Evolutionary conservation across 495 filamentous ascomycete genomes (phyloP).

Genomic region (Melanomma pulvis-pyrius): DNA sequence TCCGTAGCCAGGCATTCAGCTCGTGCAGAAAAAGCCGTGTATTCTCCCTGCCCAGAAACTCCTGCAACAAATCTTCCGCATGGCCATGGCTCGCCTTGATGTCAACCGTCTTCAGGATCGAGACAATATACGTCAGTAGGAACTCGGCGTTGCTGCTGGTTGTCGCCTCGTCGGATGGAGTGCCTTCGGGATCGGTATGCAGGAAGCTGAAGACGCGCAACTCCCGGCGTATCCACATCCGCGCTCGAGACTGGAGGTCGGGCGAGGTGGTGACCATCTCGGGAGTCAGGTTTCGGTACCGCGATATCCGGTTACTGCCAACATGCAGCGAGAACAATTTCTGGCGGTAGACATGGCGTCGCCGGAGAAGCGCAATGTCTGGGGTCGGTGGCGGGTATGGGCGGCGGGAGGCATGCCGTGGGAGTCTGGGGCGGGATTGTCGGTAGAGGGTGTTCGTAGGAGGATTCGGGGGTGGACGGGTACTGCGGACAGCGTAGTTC

Average conservation of each 20-base stretch:
- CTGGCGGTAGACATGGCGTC: conserved; percentile 75
- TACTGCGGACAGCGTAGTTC: conserved; percentile 53
- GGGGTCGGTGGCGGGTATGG: conserved; percentile 31
- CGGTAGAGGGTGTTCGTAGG: conserved; percentile 6
- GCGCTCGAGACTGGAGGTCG: conserved; percentile 76
- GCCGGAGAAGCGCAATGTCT: conserved; percentile 64
- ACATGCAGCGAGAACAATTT: conserved; percentile 81
- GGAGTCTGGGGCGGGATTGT: too few species aligned
- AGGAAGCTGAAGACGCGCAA: conserved; percentile 80
- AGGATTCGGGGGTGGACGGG: conserved; percentile 43
- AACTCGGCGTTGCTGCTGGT: conserved; percentile 81
- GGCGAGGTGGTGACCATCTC: conserved; percentile 63
- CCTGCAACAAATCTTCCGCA: conserved; percentile 84
- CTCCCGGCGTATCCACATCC: conserved; percentile 85
- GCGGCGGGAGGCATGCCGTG: conserved; percentile 12
- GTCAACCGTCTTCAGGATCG: conserved; percentile 87
- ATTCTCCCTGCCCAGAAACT: conserved; percentile 80
- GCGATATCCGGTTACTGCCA: conserved; percentile 78
- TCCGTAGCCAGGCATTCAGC: conserved; percentile 76
- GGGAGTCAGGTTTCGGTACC: conserved; percentile 76
- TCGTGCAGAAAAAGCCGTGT: conserved; percentile 84
- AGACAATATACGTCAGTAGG: conserved; percentile 83
- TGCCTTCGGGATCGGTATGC: conserved; percentile 5
- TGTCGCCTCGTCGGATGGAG: conserved; percentile 29
- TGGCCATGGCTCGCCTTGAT: conserved; percentile 82